Base-by-base conservation (phyloP, 345 rosid genomes). In the Boechera retrofracta region DNA sequence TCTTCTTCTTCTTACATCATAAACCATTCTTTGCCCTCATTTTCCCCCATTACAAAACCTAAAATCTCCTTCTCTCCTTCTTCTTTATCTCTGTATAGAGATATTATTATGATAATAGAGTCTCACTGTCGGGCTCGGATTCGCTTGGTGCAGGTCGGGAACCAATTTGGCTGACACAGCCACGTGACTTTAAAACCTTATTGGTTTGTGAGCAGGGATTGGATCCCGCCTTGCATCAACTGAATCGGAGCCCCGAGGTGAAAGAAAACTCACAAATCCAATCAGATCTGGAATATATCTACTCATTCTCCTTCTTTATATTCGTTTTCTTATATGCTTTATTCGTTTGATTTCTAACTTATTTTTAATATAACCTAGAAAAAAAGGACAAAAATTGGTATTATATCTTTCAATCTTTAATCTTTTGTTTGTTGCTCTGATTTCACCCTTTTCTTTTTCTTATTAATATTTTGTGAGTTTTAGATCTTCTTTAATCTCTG, bases 81-180 rank as follows among this genome's bases (percentile, higher is more conserved):
- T 5, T 48, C 56, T 44, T 57, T 13, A 13, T n/a, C 7, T 47
- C 21, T 29, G 5, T 13, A 7, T 44, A 5, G 41, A 53, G 66
- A 1, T 21, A 21, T 21, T 21, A 21, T 13, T 31, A n/a, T 11
- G 33, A 41, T 53, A 51, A 48, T 28, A 47, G 16, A 64, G 80
- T 49, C 54, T 89, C 76, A 83, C 89, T 84, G 89, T 85, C 93
- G 89, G 89, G 79, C 88, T 91, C 98, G 86, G 85, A 90, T 86
- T 94, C 97, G 98, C 98, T 94, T 94, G 98, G 98, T 94, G 98
- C 97, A 94, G 97, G 97, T 94, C 98, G 98, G 98, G 98, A 93
- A 85, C 96, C 79, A 74, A 80, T 85, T 85, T 80, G 57, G 57
- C 83, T 67, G 41, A 51, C 57, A 73, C 68, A 73, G 9, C 77